Evolutionary conservation across 2,329 filamentous ascomycete genomes (phyloP).

Genomic region (Fusarium veterinarium): DNA sequence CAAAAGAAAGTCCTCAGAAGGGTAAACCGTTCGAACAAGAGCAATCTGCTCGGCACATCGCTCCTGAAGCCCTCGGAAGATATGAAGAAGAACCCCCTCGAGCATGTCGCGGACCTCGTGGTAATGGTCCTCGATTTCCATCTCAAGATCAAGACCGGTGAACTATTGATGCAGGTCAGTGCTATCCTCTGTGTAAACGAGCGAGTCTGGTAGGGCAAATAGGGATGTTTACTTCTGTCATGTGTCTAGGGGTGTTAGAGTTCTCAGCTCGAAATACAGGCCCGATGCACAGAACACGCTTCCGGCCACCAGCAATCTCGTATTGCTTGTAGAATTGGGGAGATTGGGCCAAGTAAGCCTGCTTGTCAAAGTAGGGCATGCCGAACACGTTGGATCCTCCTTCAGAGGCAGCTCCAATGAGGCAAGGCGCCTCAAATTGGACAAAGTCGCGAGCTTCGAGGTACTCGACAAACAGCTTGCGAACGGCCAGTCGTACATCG

Average conservation of each 20-base stretch:
- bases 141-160: slow-evolving; percentile 88
- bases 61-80: slow-evolving; percentile 79
- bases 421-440: slow-evolving; percentile 86
- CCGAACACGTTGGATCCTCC: slow-evolving; percentile 93
- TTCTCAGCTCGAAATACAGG: slow-evolving; percentile 90
- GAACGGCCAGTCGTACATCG: slow-evolving; percentile 65
- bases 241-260: slow-evolving; percentile 84
- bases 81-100: slow-evolving; percentile 79
- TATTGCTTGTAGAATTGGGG: slow-evolving; percentile 92
- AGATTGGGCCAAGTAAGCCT: slow-evolving; percentile 82
- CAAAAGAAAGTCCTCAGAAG: slow-evolving; percentile 81
- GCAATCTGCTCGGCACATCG: slow-evolving; percentile 78
- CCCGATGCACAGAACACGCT: slow-evolving; percentile 82
- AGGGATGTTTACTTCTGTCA: slow-evolving; percentile 72
- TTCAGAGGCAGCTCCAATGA: slow-evolving; percentile 91
- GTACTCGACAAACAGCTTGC: slow-evolving; percentile 81
- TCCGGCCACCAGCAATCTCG: slow-evolving; percentile 81
- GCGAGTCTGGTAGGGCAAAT: slow-evolving; percentile 13
- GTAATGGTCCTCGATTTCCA: slow-evolving; percentile 84
- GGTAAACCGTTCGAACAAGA: slow-evolving; percentile 77
- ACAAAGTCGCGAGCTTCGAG: slow-evolving; percentile 60
- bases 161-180: slow-evolving; percentile 61
- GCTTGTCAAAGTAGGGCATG: slow-evolving; percentile 87
- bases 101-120: slow-evolving; percentile 78
- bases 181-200: not conserved